Evolutionary conservation across 2,329 filamentous ascomycete species (phyloP).

Genomic region (Myrmaecium sp.): DNA sequence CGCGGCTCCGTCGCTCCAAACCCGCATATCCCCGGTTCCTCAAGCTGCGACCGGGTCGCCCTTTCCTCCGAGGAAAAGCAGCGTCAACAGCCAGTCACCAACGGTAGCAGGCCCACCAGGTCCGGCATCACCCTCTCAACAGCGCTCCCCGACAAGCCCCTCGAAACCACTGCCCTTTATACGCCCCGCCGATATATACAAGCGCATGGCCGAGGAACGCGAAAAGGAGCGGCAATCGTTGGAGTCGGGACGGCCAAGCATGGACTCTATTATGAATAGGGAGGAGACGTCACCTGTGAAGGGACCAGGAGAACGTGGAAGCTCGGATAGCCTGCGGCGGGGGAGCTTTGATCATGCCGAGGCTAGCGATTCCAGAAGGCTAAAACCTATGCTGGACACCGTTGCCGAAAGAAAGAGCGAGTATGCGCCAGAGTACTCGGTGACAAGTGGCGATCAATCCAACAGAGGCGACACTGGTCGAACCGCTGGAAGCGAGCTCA

Average conservation of each 20-base stretch:
- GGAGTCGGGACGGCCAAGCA: constrained; percentile 39
- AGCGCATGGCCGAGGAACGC: constrained; percentile 49
- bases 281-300: no score
- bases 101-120: constrained; percentile 1
- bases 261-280: constrained; percentile 33
- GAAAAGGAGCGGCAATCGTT: constrained; percentile 38
- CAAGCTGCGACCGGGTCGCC: constrained; percentile 13
- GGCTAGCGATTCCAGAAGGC: constrained; percentile 7
- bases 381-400: constrained; percentile 29
- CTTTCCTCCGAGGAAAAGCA: constrained; percentile 46
- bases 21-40: constrained; percentile 23
- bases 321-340: constrained; percentile 5
- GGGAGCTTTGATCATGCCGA: constrained; percentile 8
- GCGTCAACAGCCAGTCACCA: no score
- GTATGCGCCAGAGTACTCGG: constrained; percentile 31
- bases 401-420: constrained; percentile 44
- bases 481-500: constrained; percentile 1
- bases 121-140: not conserved
- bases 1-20: constrained; percentile 31
- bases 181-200: constrained; percentile 63
- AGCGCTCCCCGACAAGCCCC: constrained; percentile 14
- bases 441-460: constrained; percentile 1
- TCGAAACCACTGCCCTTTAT: constrained; percentile 46
- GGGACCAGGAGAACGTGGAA: constrained; percentile 8
- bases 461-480: not conserved